Percentiles rank a stretch among this genome's conserved stretches.
phyloP scores from a whole-genome alignment of 106 monocot species.

The Amphibolis antarctica region DNA sequence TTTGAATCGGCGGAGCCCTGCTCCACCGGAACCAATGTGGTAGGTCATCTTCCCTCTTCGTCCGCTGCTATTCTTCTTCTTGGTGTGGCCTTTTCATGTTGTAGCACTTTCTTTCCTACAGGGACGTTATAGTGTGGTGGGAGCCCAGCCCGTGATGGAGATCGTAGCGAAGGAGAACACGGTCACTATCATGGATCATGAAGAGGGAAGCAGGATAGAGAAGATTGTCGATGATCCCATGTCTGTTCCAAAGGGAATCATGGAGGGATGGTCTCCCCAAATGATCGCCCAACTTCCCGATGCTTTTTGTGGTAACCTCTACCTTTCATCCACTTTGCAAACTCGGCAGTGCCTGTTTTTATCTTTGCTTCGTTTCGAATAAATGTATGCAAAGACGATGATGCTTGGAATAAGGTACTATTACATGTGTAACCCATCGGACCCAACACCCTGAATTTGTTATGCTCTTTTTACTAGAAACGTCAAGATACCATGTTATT shows the following conservation, averaged over 20 bases:
- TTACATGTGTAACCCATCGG: no score
- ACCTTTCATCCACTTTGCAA: neutral
- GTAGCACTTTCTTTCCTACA: slow-evolving; percentile 7
- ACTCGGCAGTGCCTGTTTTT: neutral
- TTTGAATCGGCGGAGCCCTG: slow-evolving; percentile 89
- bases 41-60: slow-evolving; percentile 9
- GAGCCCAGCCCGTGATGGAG: slow-evolving; percentile 85
- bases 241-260: slow-evolving; percentile 53
- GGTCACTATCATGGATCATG: slow-evolving; percentile 77
- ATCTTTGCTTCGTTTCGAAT: no score
- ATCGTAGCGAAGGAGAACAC: slow-evolving; percentile 71
- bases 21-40: slow-evolving; percentile 45
- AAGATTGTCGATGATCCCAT: slow-evolving; percentile 63
- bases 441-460: no score
- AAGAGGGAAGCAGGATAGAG: slow-evolving; percentile 40
- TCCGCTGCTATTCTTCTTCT: neutral
- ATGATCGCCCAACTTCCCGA: slow-evolving; percentile 58
- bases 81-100: neutral
- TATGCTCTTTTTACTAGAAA: no score
- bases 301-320: slow-evolving; percentile 49
- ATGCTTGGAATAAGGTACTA: no score
- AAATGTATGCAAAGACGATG: no score
- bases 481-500: no score
- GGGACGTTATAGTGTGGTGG: slow-evolving; percentile 84
- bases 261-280: slow-evolving; percentile 65